Conservation (phyloP, 192 early-diverging fungal genomes). For the Coemansia pectinata region DNA sequence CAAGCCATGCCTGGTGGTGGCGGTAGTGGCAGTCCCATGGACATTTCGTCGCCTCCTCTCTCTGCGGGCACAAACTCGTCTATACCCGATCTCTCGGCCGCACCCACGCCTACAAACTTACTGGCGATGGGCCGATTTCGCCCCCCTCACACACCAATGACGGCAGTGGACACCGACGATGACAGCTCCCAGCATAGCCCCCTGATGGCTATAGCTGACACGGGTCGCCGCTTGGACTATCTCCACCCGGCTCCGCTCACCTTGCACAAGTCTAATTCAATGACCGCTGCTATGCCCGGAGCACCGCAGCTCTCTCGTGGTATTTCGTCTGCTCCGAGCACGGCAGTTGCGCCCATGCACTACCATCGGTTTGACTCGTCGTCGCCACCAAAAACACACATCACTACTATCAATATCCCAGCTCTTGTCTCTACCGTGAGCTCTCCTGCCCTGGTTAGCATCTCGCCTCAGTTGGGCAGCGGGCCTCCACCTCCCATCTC, state of each 20-base stretch:
- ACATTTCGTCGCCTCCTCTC: conserved; percentile 4
- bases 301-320: background rate
- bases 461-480: conserved; percentile 23
- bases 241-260: background rate
- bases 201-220: background rate
- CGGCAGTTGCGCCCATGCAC: background rate
- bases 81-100: background rate
- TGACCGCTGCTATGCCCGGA: background rate
- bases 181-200: background rate
- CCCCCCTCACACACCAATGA: conserved; percentile 8
- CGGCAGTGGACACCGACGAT: background rate
- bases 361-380: background rate
- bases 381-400: conserved; percentile 2
- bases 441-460: conserved; percentile 4
- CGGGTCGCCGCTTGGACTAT: background rate
- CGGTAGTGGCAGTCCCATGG: background rate
- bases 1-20: background rate
- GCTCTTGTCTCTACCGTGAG: conserved; percentile 10
- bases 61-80: conserved; percentile 5
- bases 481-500: conserved; percentile 14
- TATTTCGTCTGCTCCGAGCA: background rate
- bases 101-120: background rate
- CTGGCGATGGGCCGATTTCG: conserved; percentile 4
- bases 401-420: conserved; percentile 10
- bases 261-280: background rate